phyloP scores from a whole-genome alignment of 1,284 basidiomycete species.

The Microbotryum silenes-acaulis region DNA sequence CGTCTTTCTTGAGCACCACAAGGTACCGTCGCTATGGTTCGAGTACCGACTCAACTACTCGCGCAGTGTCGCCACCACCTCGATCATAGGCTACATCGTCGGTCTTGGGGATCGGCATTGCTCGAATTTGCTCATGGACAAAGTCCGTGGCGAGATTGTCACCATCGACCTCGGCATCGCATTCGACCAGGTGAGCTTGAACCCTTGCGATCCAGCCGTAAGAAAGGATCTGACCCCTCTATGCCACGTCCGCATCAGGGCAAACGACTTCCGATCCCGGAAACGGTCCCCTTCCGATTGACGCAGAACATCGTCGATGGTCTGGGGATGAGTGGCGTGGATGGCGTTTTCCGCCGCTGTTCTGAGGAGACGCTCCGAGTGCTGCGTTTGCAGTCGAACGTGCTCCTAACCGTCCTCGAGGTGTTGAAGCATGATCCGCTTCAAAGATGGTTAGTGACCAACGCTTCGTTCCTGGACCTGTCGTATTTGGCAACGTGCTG shows the following conservation, averaged over 20 bases:
- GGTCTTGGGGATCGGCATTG: conserved; percentile 90
- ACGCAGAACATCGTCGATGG: conserved; percentile 91
- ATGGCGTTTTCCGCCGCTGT: conserved; percentile 91
- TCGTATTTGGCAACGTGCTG: conserved; percentile 17
- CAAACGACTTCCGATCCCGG: conserved; percentile 69
- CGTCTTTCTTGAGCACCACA: conserved; percentile 84
- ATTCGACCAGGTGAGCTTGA: conserved; percentile 71
- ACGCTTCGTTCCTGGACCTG: background rate
- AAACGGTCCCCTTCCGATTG: conserved; percentile 88
- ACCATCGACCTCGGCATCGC: conserved; percentile 96
- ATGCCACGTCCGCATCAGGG: conserved; percentile 71
- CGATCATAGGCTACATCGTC: conserved; percentile 86
- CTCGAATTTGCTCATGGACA: conserved; percentile 87
- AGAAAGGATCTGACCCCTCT: background rate
- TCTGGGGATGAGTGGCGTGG: conserved; percentile 79
- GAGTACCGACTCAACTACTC: conserved; percentile 84
- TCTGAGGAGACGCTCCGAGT: conserved; percentile 90
- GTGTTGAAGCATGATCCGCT: conserved; percentile 96
- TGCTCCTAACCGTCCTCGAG: conserved; percentile 89
- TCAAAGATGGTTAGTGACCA: conserved; percentile 65
- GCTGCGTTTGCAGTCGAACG: conserved; percentile 69
- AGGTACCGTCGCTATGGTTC: conserved; percentile 83
- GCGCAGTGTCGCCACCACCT: conserved; percentile 83
- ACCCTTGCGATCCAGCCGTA: background rate
- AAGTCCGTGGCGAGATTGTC: conserved; percentile 71